Evolutionary conservation across 495 filamentous ascomycete species (phyloP), one percentile per base, ranked within the genome.

Genomic region (Penicillium lagena): DNA sequence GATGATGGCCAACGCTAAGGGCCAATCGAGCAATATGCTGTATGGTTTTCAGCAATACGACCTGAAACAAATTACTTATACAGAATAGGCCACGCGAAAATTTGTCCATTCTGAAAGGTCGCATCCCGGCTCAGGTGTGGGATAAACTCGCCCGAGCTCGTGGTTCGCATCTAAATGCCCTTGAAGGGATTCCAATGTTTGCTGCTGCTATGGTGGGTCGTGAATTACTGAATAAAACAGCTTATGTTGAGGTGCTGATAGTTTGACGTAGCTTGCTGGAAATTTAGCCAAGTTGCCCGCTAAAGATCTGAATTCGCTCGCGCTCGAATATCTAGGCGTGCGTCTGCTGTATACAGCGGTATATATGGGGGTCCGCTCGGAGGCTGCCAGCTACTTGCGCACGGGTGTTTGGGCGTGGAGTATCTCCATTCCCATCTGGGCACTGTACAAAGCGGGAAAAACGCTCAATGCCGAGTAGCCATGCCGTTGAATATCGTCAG

Each of bases 331-430:
- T 32, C 42, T 62, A 8, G 42, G 52, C 6, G 52, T 42, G 8
- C 39, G 58, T 12, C 22, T 56, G 1, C 34, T 59, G 17, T 62
- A 62, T 39, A 62, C 54, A 10, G 52, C 52, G 7, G 37, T 51
- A 2, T 62, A 59, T 29, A 56, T 62, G 47, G 58, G 58, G 1
- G 52, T 49, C 9, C 37, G 43, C 28, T 62, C 55, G 1, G 52
- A 62, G 31, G 48, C 50, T 7, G 27, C 42, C 9, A 54, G 52
- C 32, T 59, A 59, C 41, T 32, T 62, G 38, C 55, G 55, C 1
- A 62, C 58, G 12, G 55, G 55, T 2, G 13, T 59, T 27, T 59
- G 55, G 52, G 58, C 55, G 7, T 62, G 58, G 55, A 52, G 58
- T 39, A 40, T 62, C 33, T 54, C 58, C 3, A 45, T 62, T 33